Evolutionary conservation across 176 grass and related monocot species (phyloP), one percentile per base, ranked within the genome.

Genomic region (Areca catechu): DNA sequence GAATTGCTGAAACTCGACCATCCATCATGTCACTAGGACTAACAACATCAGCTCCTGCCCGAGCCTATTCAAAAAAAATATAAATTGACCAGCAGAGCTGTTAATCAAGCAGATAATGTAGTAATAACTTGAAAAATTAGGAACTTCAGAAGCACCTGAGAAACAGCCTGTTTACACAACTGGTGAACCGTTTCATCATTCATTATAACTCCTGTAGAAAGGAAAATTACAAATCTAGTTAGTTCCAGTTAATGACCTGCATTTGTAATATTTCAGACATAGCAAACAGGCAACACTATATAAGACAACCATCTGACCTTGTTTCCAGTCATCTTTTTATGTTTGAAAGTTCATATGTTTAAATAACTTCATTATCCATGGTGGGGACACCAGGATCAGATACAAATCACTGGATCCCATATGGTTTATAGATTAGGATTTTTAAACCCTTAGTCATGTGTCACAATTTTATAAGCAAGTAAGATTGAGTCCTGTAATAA

Each of bases 11-110:
- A 74, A 97, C 37, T 52, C 93, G 87, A 7, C 93, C 87, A 61
- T 97, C 93, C 87, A 97, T 97, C 93, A 97, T 97, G 61, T 97
- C 93, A 63, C 93, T 97, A 23, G 93, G 93, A 59, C 93, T 97
- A 60, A 97, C 76, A 21, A 98, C 93, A 78, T 98, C 87, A 67
- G 93, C 87, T 75, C 93, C 93, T 25, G 87, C 93, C 47, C 84
- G 72, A 20, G 93, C 87, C 93, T 98, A 71, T 85, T 77, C 60
- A 24, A 49, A 47, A 5, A 19, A 47, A 53, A 24, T 37, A 43
- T 43, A 14, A 10, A 43, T 14, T 14, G 34, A 43, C 34, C 56
- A 48, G 70, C 19, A 1, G 18, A 62, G 15, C 49, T 61, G 18
- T 19, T 22, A n/a, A 19, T 48, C 2, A 53, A 17, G 62, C 10